Evolutionary conservation across 192 early-diverging fungal species (phyloP), one percentile per base, ranked within the genome.

Genomic region (Kappamyces sp.): DNA sequence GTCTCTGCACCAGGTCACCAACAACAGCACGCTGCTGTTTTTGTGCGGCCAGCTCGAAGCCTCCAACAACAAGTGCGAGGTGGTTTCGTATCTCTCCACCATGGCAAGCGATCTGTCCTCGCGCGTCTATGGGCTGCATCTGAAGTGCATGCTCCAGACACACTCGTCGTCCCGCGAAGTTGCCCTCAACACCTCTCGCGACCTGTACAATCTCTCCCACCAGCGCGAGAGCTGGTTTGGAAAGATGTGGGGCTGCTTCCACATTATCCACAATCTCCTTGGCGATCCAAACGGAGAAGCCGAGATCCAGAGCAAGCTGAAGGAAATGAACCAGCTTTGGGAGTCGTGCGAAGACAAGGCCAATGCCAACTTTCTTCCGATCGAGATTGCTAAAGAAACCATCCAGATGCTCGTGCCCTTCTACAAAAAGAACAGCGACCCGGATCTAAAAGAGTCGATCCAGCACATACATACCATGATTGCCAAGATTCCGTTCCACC

Each of bases 41-140:
- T 15, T 76, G 7, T 70, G 67, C 57, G 75, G 75, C 12, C n/a
- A 52, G 41, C 70, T 75, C 68, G 66, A 70, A 39, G 41, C 35
- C 9, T 57, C 69, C 2, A 40, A 62, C 4, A 40, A 59, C 6
- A 51, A 48, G 10, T 76, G 54, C 31, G 72, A 77, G 10, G 32
- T 51, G 3, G 43, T 74, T 5, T 32, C 37, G 35, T 38, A 70
- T 5, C 40, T 79, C 6, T 60, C 52, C 3, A 35, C 47, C 12
- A 47, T 75, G 7, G 51, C 71, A 2, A 67, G 71, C 5, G 75
- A 77, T 48, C 39, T 63, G 10, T 33, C 43, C 13, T 23, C 55
- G 12, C 48, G 60, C 43, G 70, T 60, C 12, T 68, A 70, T 43
- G 54, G 62, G 5, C 60, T 72, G 9, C 40, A 65, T 23, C 47